Conservation (phyloP, 2,329 filamentous ascomycete species). For the Biscogniauxia marginata region DNA sequence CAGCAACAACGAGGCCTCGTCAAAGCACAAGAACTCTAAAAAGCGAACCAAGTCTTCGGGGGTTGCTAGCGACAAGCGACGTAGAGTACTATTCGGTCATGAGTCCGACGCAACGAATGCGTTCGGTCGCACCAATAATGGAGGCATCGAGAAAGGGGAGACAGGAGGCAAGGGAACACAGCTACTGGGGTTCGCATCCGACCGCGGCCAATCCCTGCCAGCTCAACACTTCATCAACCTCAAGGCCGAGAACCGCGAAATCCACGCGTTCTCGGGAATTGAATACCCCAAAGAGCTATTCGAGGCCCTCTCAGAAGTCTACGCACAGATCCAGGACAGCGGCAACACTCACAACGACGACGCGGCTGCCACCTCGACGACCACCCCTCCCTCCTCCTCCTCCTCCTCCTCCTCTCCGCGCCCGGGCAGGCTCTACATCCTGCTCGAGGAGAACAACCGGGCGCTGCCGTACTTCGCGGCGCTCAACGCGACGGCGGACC, state of each 20-base stretch:
- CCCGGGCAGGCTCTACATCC: background rate
- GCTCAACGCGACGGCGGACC: background rate
- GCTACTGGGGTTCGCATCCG: background rate
- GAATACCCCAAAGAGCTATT: background rate
- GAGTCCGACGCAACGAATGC: background rate
- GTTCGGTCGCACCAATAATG: background rate
- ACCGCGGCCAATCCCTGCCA: background rate
- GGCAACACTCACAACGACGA: no score
- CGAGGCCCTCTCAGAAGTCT: background rate
- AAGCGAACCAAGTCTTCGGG: background rate
- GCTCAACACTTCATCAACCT: background rate
- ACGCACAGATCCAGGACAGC: background rate
- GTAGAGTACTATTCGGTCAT: background rate
- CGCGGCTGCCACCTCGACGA: no score
- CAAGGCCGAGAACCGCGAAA: background rate
- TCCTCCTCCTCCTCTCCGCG: no score
- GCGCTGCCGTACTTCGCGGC: background rate
- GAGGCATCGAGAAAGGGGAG: background rate
- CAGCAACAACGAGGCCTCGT: background rate
- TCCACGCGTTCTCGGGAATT: background rate
- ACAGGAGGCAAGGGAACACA: background rate
- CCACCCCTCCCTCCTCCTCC: no score
- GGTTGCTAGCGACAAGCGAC: background rate
- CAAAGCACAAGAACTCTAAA: background rate
- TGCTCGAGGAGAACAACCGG: background rate